A percentile compares a stretch with the other conserved stretches of the same genome.
Conservation (phyloP, 2,329 filamentous ascomycete genomes). For the Alternaria ventricosa region DNA sequence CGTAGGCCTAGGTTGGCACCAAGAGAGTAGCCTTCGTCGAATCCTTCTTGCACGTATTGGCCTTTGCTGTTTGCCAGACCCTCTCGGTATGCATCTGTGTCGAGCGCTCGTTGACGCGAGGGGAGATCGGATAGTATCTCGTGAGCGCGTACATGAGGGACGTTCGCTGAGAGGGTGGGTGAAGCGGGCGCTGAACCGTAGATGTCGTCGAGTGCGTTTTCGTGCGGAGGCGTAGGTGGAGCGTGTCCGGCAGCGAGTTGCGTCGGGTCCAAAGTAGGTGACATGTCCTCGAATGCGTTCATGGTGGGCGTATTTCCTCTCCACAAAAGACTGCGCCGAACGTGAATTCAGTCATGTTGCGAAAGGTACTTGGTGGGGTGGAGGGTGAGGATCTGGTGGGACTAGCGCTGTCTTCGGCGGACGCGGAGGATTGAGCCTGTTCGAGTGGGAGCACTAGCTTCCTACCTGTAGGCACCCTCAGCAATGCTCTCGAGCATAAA, state of each 20-base stretch:
- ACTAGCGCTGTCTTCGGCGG: slow-evolving; percentile 22
- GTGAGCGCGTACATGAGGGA: slow-evolving; percentile 23
- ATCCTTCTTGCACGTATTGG: slow-evolving; percentile 79
- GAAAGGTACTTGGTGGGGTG: slow-evolving; percentile 15
- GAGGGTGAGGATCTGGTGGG: slow-evolving; percentile 14
- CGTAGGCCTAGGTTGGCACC: slow-evolving; percentile 80
- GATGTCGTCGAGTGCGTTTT: slow-evolving; percentile 53
- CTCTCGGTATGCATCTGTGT: slow-evolving; percentile 88
- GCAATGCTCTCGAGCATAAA: not conserved
- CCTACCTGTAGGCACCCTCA: not conserved
- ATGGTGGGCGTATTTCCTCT: slow-evolving; percentile 6
- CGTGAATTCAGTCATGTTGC: slow-evolving; percentile 16
- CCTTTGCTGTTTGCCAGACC: slow-evolving; percentile 80
- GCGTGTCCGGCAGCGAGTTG: slow-evolving; percentile 38
- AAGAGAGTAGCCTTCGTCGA: slow-evolving; percentile 87
- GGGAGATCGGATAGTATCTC: slow-evolving; percentile 72
- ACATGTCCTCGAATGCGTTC: slow-evolving; percentile 29
- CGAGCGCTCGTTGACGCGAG: slow-evolving; percentile 76
- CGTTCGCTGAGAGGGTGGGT: slow-evolving; percentile 29
- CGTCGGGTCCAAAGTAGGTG: slow-evolving; percentile 34
- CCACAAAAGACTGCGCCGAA: not conserved
- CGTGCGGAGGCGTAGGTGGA: slow-evolving; percentile 43
- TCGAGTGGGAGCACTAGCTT: slow-evolving; percentile 3
- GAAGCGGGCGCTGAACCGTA: slow-evolving; percentile 55
- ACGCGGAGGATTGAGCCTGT: slow-evolving; percentile 25